phyloP scores from a whole-genome alignment of 1,139 yeast genomes.

The Geotrichum histeridarum region DNA sequence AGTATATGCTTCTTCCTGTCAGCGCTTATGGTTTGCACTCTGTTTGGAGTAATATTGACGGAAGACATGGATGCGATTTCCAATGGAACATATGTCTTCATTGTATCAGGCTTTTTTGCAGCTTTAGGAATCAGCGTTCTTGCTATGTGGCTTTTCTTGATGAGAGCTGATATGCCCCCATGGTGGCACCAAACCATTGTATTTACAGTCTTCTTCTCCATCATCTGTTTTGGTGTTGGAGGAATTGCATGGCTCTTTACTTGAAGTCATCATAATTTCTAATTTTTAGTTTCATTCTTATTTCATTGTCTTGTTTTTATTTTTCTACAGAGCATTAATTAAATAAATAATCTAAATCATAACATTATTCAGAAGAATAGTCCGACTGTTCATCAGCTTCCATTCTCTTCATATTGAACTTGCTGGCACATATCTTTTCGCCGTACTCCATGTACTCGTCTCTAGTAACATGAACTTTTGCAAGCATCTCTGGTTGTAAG shows the following conservation, averaged over 20 bases:
- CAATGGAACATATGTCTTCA: slow-evolving; percentile 28
- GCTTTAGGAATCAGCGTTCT: slow-evolving; percentile 38
- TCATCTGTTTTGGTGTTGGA: slow-evolving; percentile 45
- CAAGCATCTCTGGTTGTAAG: slow-evolving; percentile 45
- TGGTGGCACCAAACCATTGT: slow-evolving; percentile 43
- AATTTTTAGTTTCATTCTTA: background rate
- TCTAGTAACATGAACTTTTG: slow-evolving; percentile 57
- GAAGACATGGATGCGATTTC: slow-evolving; percentile 33
- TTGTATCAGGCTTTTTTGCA: slow-evolving; percentile 35
- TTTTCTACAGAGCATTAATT: background rate
- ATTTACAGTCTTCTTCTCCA: slow-evolving; percentile 38
- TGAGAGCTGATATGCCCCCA: slow-evolving; percentile 40
- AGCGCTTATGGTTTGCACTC: slow-evolving; percentile 45
- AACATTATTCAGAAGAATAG: background rate
- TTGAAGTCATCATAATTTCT: background rate
- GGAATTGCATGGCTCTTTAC: slow-evolving; percentile 39
- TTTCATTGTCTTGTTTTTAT: background rate
- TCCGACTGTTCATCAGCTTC: slow-evolving; percentile 6
- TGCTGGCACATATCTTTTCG: slow-evolving; percentile 35
- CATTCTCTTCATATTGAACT: slow-evolving; percentile 20
- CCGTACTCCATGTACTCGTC: slow-evolving; percentile 87
- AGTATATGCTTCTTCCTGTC: slow-evolving; percentile 42
- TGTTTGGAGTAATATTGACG: slow-evolving; percentile 44
- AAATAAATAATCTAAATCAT: background rate
- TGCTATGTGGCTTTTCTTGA: slow-evolving; percentile 41